Percentiles rank a stretch among this genome's conserved stretches.
Conservation (phyloP, 1,284 basidiomycete species). For the Grifola frondosa region DNA sequence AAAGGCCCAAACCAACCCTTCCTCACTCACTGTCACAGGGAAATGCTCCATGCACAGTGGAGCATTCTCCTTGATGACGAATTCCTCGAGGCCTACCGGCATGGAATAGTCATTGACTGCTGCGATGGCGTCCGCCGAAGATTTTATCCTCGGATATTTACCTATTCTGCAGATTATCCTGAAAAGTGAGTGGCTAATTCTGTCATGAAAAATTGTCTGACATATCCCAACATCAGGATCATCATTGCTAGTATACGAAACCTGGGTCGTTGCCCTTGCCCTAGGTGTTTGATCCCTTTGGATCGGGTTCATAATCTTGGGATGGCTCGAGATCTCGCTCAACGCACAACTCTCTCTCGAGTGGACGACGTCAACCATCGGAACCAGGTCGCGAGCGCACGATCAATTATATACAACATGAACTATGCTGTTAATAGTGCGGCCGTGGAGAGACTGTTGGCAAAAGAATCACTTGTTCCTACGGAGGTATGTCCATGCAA, state of each 20-base stretch:
- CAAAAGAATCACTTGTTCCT: slow-evolving; percentile 7
- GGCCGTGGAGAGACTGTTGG: slow-evolving; percentile 16
- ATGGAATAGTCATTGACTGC: slow-evolving; percentile 24
- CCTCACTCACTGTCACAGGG: slow-evolving; percentile 21
- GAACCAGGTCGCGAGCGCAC: slow-evolving; percentile 7
- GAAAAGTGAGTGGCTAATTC: slow-evolving; percentile 21
- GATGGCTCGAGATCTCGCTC: slow-evolving; percentile 1
- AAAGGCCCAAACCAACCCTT: neutral
- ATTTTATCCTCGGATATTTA: slow-evolving; percentile 22
- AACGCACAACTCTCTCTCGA: neutral
- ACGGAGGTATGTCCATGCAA: neutral
- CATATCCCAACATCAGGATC: slow-evolving; percentile 15
- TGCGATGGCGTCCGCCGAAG: slow-evolving; percentile 16
- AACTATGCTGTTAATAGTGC: slow-evolving; percentile 10
- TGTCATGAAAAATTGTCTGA: neutral
- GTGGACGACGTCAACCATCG: neutral
- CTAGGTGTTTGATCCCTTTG: slow-evolving; percentile 27
- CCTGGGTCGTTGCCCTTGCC: slow-evolving; percentile 27
- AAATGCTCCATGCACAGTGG: slow-evolving; percentile 24
- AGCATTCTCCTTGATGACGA: slow-evolving; percentile 21
- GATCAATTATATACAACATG: slow-evolving; percentile 16
- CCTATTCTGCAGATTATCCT: slow-evolving; percentile 34
- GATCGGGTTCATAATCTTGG: slow-evolving; percentile 15
- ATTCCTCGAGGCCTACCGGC: slow-evolving; percentile 20
- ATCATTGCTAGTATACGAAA: slow-evolving; percentile 17